phyloP scores from a whole-genome alignment of 2,329 filamentous ascomycete species.

The Arthrocladium fulminans region DNA sequence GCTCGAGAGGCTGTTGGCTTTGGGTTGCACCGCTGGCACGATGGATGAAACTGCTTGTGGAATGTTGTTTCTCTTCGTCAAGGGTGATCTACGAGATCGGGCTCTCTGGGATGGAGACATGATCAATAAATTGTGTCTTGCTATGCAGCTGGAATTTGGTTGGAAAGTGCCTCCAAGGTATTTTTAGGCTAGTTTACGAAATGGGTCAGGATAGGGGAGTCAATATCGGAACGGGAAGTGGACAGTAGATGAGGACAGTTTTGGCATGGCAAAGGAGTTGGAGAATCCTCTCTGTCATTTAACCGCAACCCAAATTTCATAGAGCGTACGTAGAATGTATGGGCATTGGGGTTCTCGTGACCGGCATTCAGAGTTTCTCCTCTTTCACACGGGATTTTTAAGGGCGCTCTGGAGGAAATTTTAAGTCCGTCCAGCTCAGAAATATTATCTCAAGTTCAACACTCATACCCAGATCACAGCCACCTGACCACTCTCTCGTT shows the following conservation, averaged over 20 bases:
- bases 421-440: too few species aligned
- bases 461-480: too few species aligned
- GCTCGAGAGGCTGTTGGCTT: not conserved
- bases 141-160: constrained; percentile 8
- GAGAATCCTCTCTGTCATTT: too few species aligned
- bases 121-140: constrained; percentile 2
- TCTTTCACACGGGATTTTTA: too few species aligned
- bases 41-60: not conserved
- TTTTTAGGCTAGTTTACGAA: not conserved
- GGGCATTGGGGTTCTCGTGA: too few species aligned
- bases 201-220: not conserved
- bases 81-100: not conserved
- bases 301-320: too few species aligned
- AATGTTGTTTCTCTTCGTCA: constrained; percentile 2
- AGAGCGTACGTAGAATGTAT: too few species aligned
- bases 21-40: not conserved
- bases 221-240: not conserved
- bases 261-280: not conserved
- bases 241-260: not conserved
- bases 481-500: too few species aligned
- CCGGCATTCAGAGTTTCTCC: too few species aligned
- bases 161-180: not conserved
- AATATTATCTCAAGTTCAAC: too few species aligned
- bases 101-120: constrained; percentile 1
- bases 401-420: too few species aligned